Percentiles rank a stretch among this genome's conserved stretches.
Conservation (phyloP, 2,329 filamentous ascomycete species). For the Beauveria caledonica region DNA sequence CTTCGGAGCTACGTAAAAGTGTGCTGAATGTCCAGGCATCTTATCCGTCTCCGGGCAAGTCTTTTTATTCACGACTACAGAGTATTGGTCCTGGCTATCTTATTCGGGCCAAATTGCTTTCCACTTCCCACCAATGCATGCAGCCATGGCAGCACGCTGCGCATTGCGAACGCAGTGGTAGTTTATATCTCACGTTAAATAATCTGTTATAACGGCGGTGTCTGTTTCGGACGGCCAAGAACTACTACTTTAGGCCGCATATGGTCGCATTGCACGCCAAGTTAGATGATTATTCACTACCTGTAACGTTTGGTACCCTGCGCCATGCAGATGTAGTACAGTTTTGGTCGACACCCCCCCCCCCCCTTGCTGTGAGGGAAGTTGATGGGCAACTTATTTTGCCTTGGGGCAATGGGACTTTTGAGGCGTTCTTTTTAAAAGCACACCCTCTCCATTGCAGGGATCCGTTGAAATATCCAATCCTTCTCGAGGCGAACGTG, state of each 20-base stretch:
- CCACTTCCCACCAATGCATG: no score
- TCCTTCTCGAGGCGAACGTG: neutral
- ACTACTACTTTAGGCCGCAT: neutral
- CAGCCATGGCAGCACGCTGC: no score
- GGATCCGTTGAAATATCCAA: neutral
- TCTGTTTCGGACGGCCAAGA: neutral
- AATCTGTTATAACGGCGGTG: no score
- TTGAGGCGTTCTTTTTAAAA: neutral
- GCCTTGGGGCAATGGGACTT: neutral
- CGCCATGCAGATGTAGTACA: neutral
- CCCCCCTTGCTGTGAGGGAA: neutral
- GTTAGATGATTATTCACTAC: neutral
- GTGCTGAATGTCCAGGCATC: neutral
- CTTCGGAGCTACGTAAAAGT: neutral
- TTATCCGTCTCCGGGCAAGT: no score
- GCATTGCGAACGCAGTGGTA: no score
- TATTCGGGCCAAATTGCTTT: no score
- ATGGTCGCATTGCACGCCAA: neutral
- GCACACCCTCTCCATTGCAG: neutral
- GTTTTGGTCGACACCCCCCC: neutral
- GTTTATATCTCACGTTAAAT: no score
- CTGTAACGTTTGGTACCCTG: neutral
- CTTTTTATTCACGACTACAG: no score
- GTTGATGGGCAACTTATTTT: neutral
- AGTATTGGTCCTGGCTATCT: no score